phyloP scores from a whole-genome alignment of 2,329 filamentous ascomycete genomes.

The Massarina eburnea region DNA sequence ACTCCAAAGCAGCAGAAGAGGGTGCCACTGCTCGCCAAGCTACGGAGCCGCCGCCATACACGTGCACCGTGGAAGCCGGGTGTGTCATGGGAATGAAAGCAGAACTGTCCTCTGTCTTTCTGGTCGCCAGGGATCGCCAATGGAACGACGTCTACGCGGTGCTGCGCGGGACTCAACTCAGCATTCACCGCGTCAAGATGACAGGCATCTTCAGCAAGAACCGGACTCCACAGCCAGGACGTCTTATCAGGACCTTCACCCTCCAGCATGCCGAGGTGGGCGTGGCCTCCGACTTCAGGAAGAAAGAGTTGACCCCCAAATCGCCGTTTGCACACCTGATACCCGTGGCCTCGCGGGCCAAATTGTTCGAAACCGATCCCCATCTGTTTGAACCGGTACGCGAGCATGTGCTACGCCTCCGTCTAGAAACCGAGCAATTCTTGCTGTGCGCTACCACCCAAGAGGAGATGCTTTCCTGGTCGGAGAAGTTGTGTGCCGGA shows the following conservation, averaged over 20 bases:
- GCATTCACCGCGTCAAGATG: slow-evolving; percentile 65
- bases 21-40: slow-evolving; percentile 15
- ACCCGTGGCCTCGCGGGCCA: slow-evolving; percentile 42
- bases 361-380: slow-evolving; percentile 49
- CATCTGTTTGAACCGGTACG: slow-evolving; percentile 48
- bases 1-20: slow-evolving; percentile 25
- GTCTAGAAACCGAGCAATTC: slow-evolving; percentile 74
- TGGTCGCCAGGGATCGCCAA: slow-evolving; percentile 62
- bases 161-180: slow-evolving; percentile 69
- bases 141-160: slow-evolving; percentile 66
- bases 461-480: slow-evolving; percentile 67
- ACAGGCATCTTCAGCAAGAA: slow-evolving; percentile 48
- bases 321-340: slow-evolving; percentile 50
- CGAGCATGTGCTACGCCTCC: slow-evolving; percentile 69
- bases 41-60: slow-evolving; percentile 36
- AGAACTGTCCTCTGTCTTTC: slow-evolving; percentile 66
- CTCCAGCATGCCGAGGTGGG: slow-evolving; percentile 75
- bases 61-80: slow-evolving; percentile 37
- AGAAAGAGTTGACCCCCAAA: slow-evolving; percentile 51
- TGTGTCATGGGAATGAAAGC: slow-evolving; percentile 58
- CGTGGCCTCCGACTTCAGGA: slow-evolving; percentile 71
- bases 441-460: slow-evolving; percentile 67
- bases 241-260: slow-evolving; percentile 67
- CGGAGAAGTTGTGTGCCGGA: slow-evolving; percentile 67
- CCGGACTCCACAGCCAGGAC: slow-evolving; percentile 57